Evolutionary conservation across 2,329 filamentous ascomycete species (phyloP), one percentile per base, ranked within the genome.

Genomic region (Colletotrichum sp.): DNA sequence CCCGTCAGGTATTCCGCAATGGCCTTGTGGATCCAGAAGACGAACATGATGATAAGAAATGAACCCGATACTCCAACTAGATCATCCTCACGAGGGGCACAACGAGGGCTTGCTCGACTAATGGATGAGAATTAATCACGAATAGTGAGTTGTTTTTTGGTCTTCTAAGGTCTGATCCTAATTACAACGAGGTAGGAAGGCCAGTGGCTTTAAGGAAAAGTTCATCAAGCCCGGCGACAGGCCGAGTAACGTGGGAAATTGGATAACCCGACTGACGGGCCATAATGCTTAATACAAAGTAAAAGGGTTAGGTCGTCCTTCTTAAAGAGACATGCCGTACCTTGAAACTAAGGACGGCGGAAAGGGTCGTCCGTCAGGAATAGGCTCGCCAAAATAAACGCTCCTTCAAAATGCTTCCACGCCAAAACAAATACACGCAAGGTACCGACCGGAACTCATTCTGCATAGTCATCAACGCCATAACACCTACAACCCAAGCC

Each of bases 1-100:
- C 89, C 80, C 86, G 89, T 62, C 84, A 84, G 60, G 91, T 88
- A 87, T 85, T 93, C 21, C 82, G 84, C 15, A 88, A 86, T 78
- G 84, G 83, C 4, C 76, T 91, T 5, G 75, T 87, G 80, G 76
- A 83, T 77, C n/a, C 81, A 79, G 44, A 81, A 76, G 67, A 28
- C 13, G 16, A 21, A 4, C 30, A 24, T 10, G n/a, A 15, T 24
- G 55, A n/a, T 10, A 60, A 32, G 26, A 9, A 32, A 32, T 13
- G 16, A 15, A 52, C 16, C 44, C n/a, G 21, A 44, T 39, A n/a
- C 6, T 39, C 21, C 24, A 21, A 30, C n/a, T 4, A 8, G 30
- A 68, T 16, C 6, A 24, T 59, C 62, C 12, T 63, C 15, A 13
- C 9, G 30, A 63, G 28, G 6, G 32, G 9, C 30, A 30, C 30